Conservation (phyloP, 768 basidiomycete species). For the Gloeopeniophorella convolvens region DNA sequence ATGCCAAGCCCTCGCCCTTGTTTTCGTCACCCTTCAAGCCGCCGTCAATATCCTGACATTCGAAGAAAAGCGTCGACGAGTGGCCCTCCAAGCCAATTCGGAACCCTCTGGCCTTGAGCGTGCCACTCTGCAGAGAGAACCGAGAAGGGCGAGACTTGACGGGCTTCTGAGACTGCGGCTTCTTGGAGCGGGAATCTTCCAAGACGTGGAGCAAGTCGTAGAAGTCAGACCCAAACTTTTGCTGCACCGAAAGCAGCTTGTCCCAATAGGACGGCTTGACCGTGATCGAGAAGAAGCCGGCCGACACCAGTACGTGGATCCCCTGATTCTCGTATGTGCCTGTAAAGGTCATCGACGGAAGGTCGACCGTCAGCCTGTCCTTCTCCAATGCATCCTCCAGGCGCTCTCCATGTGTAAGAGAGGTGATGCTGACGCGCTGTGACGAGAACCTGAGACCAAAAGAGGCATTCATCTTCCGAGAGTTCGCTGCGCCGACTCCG, state of each 20-base stretch:
- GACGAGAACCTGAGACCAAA: conserved; percentile 65
- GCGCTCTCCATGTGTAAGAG: conserved; percentile 31
- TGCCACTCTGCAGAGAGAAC: conserved; percentile 33
- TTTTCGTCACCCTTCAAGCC: conserved; percentile 42
- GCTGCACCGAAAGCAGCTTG: conserved; percentile 73
- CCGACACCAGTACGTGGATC: conserved; percentile 48
- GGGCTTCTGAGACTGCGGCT: conserved; percentile 7
- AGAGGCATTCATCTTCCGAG: conserved; percentile 31
- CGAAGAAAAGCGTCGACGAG: conserved; percentile 65
- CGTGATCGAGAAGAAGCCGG: conserved; percentile 66
- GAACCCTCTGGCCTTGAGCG: conserved; percentile 72
- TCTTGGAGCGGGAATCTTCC: conserved; percentile 46
- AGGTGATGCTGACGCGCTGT: conserved; percentile 54
- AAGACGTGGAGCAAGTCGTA: conserved; percentile 68
- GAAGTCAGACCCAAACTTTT: conserved; percentile 87
- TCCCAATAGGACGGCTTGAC: conserved; percentile 83
- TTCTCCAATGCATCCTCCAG: conserved; percentile 30
- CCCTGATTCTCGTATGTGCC: conserved; percentile 46
- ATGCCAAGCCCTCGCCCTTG: conserved; percentile 31
- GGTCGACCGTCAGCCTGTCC: conserved; percentile 51
- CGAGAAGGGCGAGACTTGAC: background rate
- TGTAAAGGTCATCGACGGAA: conserved; percentile 60
- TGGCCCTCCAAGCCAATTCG: conserved; percentile 70
- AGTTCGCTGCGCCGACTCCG: conserved; percentile 28
- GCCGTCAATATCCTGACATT: conserved; percentile 69